Base-by-base conservation (phyloP, 2,329 filamentous ascomycete species). In the Biscogniauxia mediterranea region DNA sequence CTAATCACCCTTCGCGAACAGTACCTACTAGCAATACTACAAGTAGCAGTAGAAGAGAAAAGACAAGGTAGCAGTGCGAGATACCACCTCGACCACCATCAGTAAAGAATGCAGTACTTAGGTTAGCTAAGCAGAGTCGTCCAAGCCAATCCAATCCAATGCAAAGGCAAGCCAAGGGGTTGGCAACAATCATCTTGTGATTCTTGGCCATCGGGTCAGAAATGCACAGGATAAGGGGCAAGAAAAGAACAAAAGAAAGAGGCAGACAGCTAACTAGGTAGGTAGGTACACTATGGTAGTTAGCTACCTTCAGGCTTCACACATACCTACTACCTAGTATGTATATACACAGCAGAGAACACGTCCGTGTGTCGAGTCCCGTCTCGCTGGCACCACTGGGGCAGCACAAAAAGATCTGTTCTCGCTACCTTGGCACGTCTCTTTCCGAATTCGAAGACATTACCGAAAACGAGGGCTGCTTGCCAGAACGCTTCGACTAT, bases 371-470 rank as follows among this genome's bases (percentile, higher is more conserved):
- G 50, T 54, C 53, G 57, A 58, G 61, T 65, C 56, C 64, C 64
- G 59, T 61, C 64, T 60, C 52, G 59, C 59, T 65, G 64, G 64
- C 64, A 65, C 64, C 64, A 62, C 59, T 58, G 58, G 20, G 59
- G 62, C 57, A 51, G 52, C 42, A 49, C 21, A 53, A 21, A 21
- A 53, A 25, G 19, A 28, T 55, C 54, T 55, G 54, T 55, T 55
- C 54, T 42, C 54, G 20, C 11, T 19, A 20, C 20, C 54, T 55
- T 55, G 54, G 54, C 54, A 38, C 32, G 54, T 21, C 54, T 19
- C 54, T 55, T 42, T 21, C 54, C 21, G 54, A 42, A 38, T 55
- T 17, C 17, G 25, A 32, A 55, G 19, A 28, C 52, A 8, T 28
- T 54, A 19, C 52, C 38, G 38, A 20, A 26, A 25, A 17, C 23